Evolutionary conservation across 208 protist genomes (phyloP).

Genomic region (Lotmaria passim): DNA sequence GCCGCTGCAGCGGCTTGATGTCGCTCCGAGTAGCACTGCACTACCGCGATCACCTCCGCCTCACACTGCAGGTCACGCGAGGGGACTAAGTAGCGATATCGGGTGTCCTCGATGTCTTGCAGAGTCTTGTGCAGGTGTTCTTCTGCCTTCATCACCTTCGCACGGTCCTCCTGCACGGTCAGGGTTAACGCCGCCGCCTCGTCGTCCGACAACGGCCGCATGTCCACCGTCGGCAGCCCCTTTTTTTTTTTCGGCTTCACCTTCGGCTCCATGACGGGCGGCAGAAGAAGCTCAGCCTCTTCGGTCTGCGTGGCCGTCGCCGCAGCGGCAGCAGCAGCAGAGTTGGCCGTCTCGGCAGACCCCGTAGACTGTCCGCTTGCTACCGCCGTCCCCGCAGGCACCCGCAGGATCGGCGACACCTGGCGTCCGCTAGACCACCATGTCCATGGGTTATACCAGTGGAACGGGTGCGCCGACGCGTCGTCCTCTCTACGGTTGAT

Average conservation of each 20-base stretch:
- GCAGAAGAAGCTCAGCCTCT: conserved; percentile 5
- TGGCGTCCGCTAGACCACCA: conserved; percentile 61
- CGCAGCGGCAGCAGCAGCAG: not conserved
- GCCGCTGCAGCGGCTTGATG: conserved; percentile 24
- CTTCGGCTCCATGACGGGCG: conserved; percentile 9
- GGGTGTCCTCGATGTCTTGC: conserved; percentile 76
- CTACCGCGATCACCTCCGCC: conserved; percentile 55
- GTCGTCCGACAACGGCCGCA: conserved; percentile 50
- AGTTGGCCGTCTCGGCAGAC: conserved; percentile 15
- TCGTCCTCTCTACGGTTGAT: conserved; percentile 64
- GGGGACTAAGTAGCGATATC: conserved; percentile 71
- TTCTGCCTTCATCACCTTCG: conserved; percentile 64
- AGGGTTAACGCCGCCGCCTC: conserved; percentile 44
- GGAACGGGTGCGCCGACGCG: conserved; percentile 37
- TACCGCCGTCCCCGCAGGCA: not conserved
- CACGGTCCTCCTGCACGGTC: conserved; percentile 59
- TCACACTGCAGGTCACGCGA: conserved; percentile 67
- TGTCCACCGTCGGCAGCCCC: conserved; percentile 51
- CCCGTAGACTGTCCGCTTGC: not conserved
- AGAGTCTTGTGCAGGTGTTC: conserved; percentile 66
- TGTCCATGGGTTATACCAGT: conserved; percentile 78
- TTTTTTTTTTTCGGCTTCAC: conserved; percentile 39
- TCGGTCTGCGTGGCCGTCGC: conserved; percentile 14
- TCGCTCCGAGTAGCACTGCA: conserved; percentile 67
- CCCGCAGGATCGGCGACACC: conserved; percentile 45